Percentiles rank a stretch among this genome's conserved stretches.
These are phyloP conservation scores for Gossypium sturtianum DNA, from an alignment of 345 rosid species.

Conservation along the genomic window DNA sequence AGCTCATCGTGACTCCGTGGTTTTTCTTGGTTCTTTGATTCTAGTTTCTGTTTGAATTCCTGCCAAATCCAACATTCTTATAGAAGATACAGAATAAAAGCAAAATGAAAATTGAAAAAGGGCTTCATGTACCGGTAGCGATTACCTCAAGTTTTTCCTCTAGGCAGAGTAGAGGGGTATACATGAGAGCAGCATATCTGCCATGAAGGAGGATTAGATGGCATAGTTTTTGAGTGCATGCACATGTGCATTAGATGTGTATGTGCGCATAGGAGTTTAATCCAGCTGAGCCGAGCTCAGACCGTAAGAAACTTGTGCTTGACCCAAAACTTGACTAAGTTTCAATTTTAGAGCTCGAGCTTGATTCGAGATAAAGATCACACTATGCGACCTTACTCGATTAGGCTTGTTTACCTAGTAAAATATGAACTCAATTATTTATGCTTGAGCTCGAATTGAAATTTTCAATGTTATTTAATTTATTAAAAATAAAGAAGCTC, in stretches of 20 bases:
- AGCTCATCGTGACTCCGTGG: slow-evolving; percentile 8
- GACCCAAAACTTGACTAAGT: background rate
- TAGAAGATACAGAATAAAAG: background rate
- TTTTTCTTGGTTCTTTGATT: slow-evolving; percentile 2
- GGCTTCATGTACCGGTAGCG: background rate
- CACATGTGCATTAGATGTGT: background rate
- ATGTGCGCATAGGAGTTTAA: background rate
- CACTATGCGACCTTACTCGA: background rate
- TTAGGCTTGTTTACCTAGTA: background rate
- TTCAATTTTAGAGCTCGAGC: background rate
- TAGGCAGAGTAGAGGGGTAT: slow-evolving; percentile 31
- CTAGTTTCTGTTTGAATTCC: slow-evolving; percentile 10
- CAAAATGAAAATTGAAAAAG: background rate
- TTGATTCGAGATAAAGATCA: background rate
- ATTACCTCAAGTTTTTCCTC: slow-evolving; percentile 34
- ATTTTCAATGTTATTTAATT: background rate
- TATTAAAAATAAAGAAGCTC: background rate
- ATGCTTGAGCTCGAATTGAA: background rate
- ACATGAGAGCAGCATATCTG: slow-evolving; percentile 31
- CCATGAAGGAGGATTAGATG: background rate
- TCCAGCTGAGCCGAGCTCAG: background rate
- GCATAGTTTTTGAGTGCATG: background rate
- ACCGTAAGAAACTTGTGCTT: background rate
- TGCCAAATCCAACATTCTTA: slow-evolving; percentile 13
- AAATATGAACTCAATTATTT: background rate